Evolutionary conservation across 2,329 filamentous ascomycete species (phyloP).

Genomic region (Sporothrix curviconia): DNA sequence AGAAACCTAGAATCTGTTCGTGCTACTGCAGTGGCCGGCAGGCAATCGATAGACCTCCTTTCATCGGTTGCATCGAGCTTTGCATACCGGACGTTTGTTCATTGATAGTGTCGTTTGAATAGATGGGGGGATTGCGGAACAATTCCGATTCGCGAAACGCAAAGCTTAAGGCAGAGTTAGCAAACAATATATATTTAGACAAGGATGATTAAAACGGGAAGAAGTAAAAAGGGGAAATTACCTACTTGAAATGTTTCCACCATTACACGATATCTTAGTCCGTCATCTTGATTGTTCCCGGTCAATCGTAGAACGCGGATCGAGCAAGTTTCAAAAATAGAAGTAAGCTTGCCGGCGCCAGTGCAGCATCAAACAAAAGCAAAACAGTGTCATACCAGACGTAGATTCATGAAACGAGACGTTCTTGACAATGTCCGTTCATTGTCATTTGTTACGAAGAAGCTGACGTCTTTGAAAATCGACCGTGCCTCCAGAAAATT

Average conservation of each 20-base stretch:
- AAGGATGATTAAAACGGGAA: background rate
- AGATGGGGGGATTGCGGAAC: conserved; percentile 51
- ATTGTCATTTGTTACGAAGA: conserved; percentile 56
- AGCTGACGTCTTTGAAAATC: conserved; percentile 49
- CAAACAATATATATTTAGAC: background rate
- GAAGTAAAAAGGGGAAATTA: too few species aligned
- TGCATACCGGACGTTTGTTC: conserved; percentile 54
- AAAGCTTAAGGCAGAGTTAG: conserved; percentile 24
- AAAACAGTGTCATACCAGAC: conserved; percentile 47
- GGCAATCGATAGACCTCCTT: conserved; percentile 48
- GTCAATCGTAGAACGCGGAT: conserved; percentile 54
- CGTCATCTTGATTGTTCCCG: conserved; percentile 50
- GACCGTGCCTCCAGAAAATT: conserved; percentile 46
- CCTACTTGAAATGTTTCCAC: too few species aligned
- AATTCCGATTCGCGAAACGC: conserved; percentile 48
- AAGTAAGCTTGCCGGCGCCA: conserved; percentile 53
- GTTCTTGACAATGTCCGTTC: conserved; percentile 49
- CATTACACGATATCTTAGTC: conserved; percentile 50
- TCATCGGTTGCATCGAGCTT: conserved; percentile 47
- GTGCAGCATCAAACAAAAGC: conserved; percentile 57
- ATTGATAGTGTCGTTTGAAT: conserved; percentile 53
- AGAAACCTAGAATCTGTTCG: conserved; percentile 50
- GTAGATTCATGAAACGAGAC: conserved; percentile 45
- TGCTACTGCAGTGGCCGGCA: conserved; percentile 53
- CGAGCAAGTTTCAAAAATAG: conserved; percentile 51